Conservation (phyloP, 1,284 basidiomycete species). For the Athelia psychrophila region DNA sequence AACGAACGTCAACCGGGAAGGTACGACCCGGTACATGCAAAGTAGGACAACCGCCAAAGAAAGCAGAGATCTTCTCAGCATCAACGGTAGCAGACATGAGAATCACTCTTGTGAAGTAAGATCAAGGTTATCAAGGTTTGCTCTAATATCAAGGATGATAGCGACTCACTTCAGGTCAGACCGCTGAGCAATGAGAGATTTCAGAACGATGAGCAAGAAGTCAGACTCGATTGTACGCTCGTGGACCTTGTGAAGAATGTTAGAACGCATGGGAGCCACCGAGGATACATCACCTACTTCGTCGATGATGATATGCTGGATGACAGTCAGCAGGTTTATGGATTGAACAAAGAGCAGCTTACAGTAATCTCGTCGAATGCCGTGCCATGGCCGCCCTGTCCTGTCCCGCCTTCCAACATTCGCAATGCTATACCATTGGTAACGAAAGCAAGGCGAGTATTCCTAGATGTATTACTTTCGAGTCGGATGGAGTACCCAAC, state of each 20-base stretch:
- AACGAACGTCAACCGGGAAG: slow-evolving; percentile 89
- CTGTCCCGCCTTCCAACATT: slow-evolving; percentile 87
- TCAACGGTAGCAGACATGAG: slow-evolving; percentile 99
- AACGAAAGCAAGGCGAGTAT: slow-evolving; percentile 82
- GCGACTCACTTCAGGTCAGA: slow-evolving; percentile 75
- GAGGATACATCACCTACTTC: slow-evolving; percentile 50
- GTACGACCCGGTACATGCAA: slow-evolving; percentile 94
- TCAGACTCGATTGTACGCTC: slow-evolving; percentile 98
- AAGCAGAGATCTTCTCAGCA: slow-evolving; percentile 90
- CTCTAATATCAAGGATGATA: neutral
- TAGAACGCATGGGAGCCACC: slow-evolving; percentile 34
- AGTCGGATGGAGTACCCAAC: slow-evolving; percentile 96
- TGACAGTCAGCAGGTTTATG: slow-evolving; percentile 5
- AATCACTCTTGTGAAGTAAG: slow-evolving; percentile 62
- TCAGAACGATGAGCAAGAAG: slow-evolving; percentile 94
- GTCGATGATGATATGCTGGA: slow-evolving; percentile 83
- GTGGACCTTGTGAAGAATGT: slow-evolving; percentile 86
- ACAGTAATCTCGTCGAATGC: slow-evolving; percentile 95
- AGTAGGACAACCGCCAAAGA: slow-evolving; percentile 89
- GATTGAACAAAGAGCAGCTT: slow-evolving; percentile 19
- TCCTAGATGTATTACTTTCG: slow-evolving; percentile 83
- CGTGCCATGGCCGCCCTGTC: slow-evolving; percentile 61
- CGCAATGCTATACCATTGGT: slow-evolving; percentile 96
- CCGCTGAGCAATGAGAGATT: slow-evolving; percentile 79
- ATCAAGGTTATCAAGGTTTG: neutral